A percentile compares a stretch with the other conserved stretches of the same genome.
Conservation (phyloP, 306 rosid species). For the Arachis hypogaea region DNA sequence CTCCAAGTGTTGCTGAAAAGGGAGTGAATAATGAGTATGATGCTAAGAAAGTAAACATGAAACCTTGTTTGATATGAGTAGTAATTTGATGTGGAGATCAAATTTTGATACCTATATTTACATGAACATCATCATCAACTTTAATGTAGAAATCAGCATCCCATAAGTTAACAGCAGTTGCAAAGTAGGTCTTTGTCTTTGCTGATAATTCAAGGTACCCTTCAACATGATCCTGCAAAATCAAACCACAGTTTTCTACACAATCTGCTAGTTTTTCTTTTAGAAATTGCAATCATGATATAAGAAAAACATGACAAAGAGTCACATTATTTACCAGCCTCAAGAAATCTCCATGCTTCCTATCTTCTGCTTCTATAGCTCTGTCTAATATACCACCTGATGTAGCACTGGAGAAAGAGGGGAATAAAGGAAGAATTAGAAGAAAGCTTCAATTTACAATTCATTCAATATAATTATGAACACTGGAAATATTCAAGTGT, state of each 20-base stretch:
- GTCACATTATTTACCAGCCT: slow-evolving; percentile 69
- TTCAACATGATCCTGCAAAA: slow-evolving; percentile 88
- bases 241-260: slow-evolving; percentile 26
- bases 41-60: slow-evolving; percentile 25
- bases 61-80: not conserved
- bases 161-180: slow-evolving; percentile 86
- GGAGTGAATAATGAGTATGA: slow-evolving; percentile 26
- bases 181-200: slow-evolving; percentile 87
- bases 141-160: slow-evolving; percentile 98
- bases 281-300: slow-evolving; percentile 8
- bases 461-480: slow-evolving; percentile 22
- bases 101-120: slow-evolving; percentile 78
- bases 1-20: slow-evolving; percentile 86
- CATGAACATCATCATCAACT: slow-evolving; percentile 97
- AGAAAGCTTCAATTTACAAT: slow-evolving; percentile 22
- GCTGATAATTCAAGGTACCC: slow-evolving; percentile 98
- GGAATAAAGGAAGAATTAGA: not conserved
- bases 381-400: slow-evolving; percentile 96
- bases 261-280: not conserved
- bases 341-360: slow-evolving; percentile 86
- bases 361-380: slow-evolving; percentile 97
- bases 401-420: slow-evolving; percentile 64
- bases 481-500: not conserved
- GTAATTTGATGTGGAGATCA: not conserved
- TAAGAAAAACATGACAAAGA: not conserved